A percentile compares a stretch with the other conserved stretches of the same genome.
Evolutionary conservation across 2,329 filamentous ascomycete species (phyloP).

Genomic region (Thelonectria discophora): DNA sequence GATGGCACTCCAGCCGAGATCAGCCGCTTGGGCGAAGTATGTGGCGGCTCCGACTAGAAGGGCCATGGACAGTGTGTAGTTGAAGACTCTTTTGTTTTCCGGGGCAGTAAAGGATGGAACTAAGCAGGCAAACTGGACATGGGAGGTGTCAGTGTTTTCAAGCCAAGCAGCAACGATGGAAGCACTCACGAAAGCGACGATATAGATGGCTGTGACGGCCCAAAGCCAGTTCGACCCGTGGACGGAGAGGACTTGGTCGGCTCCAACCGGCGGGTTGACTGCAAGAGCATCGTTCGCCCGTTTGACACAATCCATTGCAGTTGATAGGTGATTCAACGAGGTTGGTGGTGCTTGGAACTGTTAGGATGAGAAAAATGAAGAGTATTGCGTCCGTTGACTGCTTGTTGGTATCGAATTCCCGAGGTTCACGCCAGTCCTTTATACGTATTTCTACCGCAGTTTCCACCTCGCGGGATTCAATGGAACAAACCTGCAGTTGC

Average conservation of each 20-base stretch:
- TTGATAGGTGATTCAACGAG: not conserved
- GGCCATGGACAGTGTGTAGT: slow-evolving; percentile 60
- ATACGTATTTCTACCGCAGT: too few relatives aligned
- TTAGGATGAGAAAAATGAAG: not conserved
- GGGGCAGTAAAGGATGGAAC: slow-evolving; percentile 51
- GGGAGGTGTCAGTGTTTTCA: not conserved
- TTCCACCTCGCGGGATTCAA: too few relatives aligned
- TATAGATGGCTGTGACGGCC: slow-evolving; percentile 58
- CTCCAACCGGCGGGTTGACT: slow-evolving; percentile 53
- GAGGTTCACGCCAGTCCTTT: too few relatives aligned
- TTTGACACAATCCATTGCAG: not conserved
- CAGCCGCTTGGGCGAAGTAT: slow-evolving; percentile 61
- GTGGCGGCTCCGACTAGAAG: slow-evolving; percentile 57
- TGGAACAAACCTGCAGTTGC: too few relatives aligned
- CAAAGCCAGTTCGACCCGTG: slow-evolving; percentile 63
- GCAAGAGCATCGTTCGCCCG: slow-evolving; percentile 54
- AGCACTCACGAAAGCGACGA: slow-evolving; percentile 51
- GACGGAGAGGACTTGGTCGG: slow-evolving; percentile 48
- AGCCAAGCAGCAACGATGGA: not conserved
- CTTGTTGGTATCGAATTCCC: too few relatives aligned
- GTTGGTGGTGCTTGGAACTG: not conserved
- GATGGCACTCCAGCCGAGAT: slow-evolving; percentile 55
- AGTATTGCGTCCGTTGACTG: not conserved
- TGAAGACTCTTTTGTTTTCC: slow-evolving; percentile 60
- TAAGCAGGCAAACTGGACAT: slow-evolving; percentile 48